Percentiles rank a stretch among this genome's conserved stretches.
phyloP scores from a whole-genome alignment of 2,329 filamentous ascomycete genomes.

The Cercospora sesami region DNA sequence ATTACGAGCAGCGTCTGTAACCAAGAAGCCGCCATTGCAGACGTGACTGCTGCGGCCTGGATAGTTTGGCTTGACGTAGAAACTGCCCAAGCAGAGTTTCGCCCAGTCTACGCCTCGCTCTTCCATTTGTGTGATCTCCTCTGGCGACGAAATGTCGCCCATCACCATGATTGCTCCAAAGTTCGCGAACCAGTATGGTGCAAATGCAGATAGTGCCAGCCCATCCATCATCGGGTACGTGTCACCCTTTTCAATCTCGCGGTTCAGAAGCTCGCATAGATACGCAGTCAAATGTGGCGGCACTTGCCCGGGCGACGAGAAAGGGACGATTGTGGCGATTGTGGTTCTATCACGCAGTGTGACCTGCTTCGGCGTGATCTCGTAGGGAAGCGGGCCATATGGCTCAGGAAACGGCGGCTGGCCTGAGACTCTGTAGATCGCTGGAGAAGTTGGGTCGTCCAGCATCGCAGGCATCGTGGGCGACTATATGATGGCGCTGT shows the following conservation, averaged over 20 bases:
- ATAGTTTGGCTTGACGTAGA: slow-evolving; percentile 94
- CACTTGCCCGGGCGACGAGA: slow-evolving; percentile 74
- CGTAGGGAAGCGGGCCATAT: slow-evolving; percentile 64
- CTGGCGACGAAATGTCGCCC: slow-evolving; percentile 66
- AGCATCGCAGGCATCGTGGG: slow-evolving; percentile 70
- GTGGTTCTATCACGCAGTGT: slow-evolving; percentile 82
- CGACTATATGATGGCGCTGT: neutral
- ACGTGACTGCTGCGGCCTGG: slow-evolving; percentile 87
- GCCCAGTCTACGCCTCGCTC: slow-evolving; percentile 65
- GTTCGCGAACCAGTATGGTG: slow-evolving; percentile 85
- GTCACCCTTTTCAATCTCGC: slow-evolving; percentile 88
- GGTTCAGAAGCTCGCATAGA: slow-evolving; percentile 79
- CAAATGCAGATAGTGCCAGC: slow-evolving; percentile 72
- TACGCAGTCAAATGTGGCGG: slow-evolving; percentile 73
- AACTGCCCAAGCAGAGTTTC: slow-evolving; percentile 79
- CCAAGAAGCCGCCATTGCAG: slow-evolving; percentile 64
- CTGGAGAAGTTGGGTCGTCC: slow-evolving; percentile 70
- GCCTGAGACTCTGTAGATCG: slow-evolving; percentile 69
- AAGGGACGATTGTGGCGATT: slow-evolving; percentile 78
- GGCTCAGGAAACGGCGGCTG: slow-evolving; percentile 63
- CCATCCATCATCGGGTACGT: slow-evolving; percentile 85
- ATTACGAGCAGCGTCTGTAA: slow-evolving; percentile 51
- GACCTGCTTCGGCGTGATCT: slow-evolving; percentile 72
- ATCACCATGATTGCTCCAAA: slow-evolving; percentile 86
- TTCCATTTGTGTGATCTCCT: slow-evolving; percentile 53